Percentiles rank a stretch among this genome's conserved stretches.
Evolutionary conservation across 805 yeast genomes (phyloP).

Genomic region (Cyberlindnera mycetangii): DNA sequence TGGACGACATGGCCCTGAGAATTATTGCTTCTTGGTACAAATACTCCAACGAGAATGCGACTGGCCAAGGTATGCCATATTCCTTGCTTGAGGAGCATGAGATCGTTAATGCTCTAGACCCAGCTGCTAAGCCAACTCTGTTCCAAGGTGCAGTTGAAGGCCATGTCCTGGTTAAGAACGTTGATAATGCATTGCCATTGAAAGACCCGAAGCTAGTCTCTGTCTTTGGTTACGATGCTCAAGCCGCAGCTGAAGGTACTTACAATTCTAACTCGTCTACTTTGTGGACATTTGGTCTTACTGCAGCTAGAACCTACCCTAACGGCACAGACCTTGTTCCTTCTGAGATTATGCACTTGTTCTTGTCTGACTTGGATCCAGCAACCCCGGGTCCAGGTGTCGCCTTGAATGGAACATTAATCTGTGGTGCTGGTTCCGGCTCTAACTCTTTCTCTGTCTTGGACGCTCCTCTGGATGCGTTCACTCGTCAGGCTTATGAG

Average conservation of each 20-base stretch:
- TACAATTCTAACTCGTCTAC: background rate
- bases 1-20: conserved; percentile 9
- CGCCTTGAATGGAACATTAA: conserved; percentile 8
- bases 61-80: conserved; percentile 11
- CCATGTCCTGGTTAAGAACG: conserved; percentile 10
- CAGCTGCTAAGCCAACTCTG: conserved; percentile 5
- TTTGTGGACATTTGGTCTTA: conserved; percentile 2
- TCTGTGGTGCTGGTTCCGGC: conserved; percentile 11
- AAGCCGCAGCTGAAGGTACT: conserved; percentile 3
- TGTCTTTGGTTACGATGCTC: conserved; percentile 12
- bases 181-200: conserved; percentile 8
- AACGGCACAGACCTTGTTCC: conserved; percentile 1
- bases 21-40: conserved; percentile 9
- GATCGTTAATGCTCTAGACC: conserved; percentile 6
- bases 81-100: conserved; percentile 1
- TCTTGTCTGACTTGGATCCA: conserved; percentile 4
- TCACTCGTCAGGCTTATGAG: conserved; percentile 3
- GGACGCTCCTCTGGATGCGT: conserved; percentile 8
- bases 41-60: conserved; percentile 7
- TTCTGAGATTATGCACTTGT: background rate
- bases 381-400: conserved; percentile 4
- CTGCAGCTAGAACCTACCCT: conserved; percentile 1
- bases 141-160: conserved; percentile 14
- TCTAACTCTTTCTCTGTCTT: background rate
- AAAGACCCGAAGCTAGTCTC: conserved; percentile 7